Percentiles rank a stretch among this genome's conserved stretches.
Conservation (phyloP, 2,329 filamentous ascomycete species). For the Paradendryphiella salina region DNA sequence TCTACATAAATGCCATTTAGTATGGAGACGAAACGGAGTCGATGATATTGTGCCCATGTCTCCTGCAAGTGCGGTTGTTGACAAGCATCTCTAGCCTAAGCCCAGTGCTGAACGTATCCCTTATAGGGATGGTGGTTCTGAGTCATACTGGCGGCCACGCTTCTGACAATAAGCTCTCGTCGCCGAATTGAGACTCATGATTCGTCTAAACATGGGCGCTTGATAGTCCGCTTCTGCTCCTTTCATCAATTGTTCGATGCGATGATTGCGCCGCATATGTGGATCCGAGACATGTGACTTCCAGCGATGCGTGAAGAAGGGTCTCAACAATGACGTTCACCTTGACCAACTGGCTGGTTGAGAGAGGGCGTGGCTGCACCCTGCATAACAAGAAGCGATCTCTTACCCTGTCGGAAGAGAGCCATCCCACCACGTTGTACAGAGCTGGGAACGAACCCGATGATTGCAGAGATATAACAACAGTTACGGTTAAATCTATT, state of each 20-base stretch:
- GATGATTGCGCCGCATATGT: conserved; percentile 28
- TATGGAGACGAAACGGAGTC: conserved; percentile 75
- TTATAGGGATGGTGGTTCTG: conserved; percentile 35
- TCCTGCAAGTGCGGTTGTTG: conserved; percentile 52
- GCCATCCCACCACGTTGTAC: no score
- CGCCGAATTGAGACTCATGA: conserved; percentile 44
- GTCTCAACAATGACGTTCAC: not conserved
- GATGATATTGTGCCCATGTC: conserved; percentile 74
- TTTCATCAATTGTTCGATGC: conserved; percentile 46
- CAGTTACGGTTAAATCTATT: no score
- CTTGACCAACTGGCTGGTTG: not conserved
- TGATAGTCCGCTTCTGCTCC: conserved; percentile 40
- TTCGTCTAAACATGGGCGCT: conserved; percentile 43
- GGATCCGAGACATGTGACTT: not conserved
- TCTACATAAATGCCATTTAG: conserved; percentile 68
- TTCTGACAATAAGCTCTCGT: conserved; percentile 50
- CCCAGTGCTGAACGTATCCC: conserved; percentile 56
- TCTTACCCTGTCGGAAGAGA: no score
- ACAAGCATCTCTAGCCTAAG: conserved; percentile 51
- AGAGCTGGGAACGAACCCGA: no score
- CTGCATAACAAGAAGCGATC: not conserved
- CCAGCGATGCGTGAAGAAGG: not conserved
- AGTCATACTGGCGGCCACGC: conserved; percentile 46
- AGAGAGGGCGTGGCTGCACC: not conserved
- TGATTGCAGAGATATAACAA: no score